Base-by-base conservation (phyloP, 176 grass and related monocot genomes). In the Alopecurus myosuroides region DNA sequence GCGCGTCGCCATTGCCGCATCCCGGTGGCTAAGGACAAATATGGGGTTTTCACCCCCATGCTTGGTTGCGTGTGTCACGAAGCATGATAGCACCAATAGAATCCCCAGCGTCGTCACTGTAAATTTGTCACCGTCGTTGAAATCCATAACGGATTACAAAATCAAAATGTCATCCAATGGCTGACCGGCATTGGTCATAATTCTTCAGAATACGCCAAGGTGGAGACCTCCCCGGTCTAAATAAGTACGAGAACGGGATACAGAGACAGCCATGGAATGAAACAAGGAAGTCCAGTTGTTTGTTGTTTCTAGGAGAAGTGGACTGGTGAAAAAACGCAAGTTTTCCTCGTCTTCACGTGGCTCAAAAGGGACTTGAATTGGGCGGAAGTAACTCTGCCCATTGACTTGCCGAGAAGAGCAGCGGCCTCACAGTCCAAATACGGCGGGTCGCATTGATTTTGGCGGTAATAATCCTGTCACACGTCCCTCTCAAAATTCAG, bases 401-500 rank as follows among this genome's bases (percentile, higher is more conserved):
- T 76, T 69, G 77, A 72, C 14, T 77, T 84, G 20, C 4, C 51
- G 56, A 29, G 28, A 19, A 64, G 3, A 15, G 66, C 20, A 12
- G 41, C 50, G 19, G 31, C 40, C 28, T 31, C 34, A 33, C 30
- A 1, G 15, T 48, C 79, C 55, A 58, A 75, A 56, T 20, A 44
- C 0, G 11, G 26, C 29, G 34, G n/a, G 3, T 13, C 55, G 87
- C 57, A 63, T 39, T 75, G 36, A 74, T 66, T 9, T 15, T 40
- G 18, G 12, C 15, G 5, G 13, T 41, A 65, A 6, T 26, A 72
- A 74, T 62, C 55, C 11, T 22, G 77, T 48, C 37, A 39, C 37
- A 39, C 12, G 82, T 77, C 71, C 11, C 61, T 77, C 33, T 85
- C 88, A 50, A 3, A 62, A 51, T 78, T 35, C 70, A 60, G 62